Evolutionary conservation across 1,284 basidiomycete genomes (phyloP).

Genomic region (Violaceomyces palustris): DNA sequence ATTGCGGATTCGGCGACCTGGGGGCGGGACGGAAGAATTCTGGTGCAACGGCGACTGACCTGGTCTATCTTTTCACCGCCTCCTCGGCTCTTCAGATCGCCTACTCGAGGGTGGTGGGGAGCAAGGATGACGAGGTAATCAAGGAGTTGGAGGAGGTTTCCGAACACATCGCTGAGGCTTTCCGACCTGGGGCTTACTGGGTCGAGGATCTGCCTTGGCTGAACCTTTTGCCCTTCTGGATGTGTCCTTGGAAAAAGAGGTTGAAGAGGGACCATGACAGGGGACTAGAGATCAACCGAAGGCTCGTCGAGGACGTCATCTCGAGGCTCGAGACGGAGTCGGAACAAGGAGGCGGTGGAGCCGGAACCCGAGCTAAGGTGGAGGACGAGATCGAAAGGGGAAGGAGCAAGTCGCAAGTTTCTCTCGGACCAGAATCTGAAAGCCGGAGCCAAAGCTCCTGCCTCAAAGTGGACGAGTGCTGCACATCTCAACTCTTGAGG

Average conservation of each 20-base stretch:
- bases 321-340: neutral
- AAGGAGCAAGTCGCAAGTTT: too few relatives aligned
- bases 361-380: neutral
- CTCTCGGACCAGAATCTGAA: too few relatives aligned
- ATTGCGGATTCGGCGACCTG: neutral
- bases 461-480: neutral
- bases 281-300: neutral
- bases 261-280: neutral
- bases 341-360: neutral
- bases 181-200: neutral
- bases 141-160: neutral
- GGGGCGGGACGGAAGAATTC: neutral
- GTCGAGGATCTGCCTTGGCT: neutral
- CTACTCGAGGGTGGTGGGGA: neutral
- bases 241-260: neutral
- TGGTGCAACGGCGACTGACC: neutral
- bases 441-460: neutral
- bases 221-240: neutral
- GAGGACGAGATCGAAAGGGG: neutral
- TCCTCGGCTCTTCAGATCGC: slow-evolving; percentile 3
- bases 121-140: neutral
- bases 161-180: neutral
- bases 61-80: neutral
- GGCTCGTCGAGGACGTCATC: neutral
- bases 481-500: neutral